Base-by-base conservation (phyloP, 78 protist species). In the Dictyostelium brefeldianum region DNA sequence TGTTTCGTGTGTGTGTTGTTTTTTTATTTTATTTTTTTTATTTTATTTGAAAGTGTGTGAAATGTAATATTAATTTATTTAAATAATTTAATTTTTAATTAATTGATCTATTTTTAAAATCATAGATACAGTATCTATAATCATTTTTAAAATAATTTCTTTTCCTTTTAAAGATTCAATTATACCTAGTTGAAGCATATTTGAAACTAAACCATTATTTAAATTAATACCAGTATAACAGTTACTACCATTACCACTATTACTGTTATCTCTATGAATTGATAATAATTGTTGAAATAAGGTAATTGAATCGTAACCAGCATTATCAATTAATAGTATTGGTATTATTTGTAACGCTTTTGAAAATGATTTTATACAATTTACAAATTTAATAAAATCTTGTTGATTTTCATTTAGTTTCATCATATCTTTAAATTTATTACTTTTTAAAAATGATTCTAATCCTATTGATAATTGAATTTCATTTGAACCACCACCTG, bases 401-500 rank as follows among this genome's bases (percentile, higher is more conserved):
- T 29, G n/a, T 54, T 36, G 7, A 36, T 22, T 54, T 36, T 46
- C 78, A 20, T 46, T 20, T 2, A n/a, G n/a, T 18, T 41, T 27
- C 25, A 71, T 20, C 9, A 71, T 17, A 41, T 71, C 47, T 41
- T 71, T 71, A 71, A 71, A 71, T 1, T 43, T 12, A 43, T 43
- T 20, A 41, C 54, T 41, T 14, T 46, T 47, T 62, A 18, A n/a
- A 77, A 20, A 31, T 20, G 48, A 9, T 14, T 77, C 41, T 27
- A 78, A 31, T 2, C 53, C 54, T 22, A 50, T 6, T 18, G 69
- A 74, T 51, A 87, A 31, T 64, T 64, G 46, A 17, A 87, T 29
- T 87, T 87, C 92, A 50, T 53, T 62, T 27, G 84, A 62, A 27
- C 92, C 92, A 22, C 92, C 92, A 57, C 92, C 92, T 4, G 79